Percentiles rank a stretch among this genome's conserved stretches.
phyloP scores from a whole-genome alignment of 1,284 basidiomycete genomes.

The Leccinum insolens region DNA sequence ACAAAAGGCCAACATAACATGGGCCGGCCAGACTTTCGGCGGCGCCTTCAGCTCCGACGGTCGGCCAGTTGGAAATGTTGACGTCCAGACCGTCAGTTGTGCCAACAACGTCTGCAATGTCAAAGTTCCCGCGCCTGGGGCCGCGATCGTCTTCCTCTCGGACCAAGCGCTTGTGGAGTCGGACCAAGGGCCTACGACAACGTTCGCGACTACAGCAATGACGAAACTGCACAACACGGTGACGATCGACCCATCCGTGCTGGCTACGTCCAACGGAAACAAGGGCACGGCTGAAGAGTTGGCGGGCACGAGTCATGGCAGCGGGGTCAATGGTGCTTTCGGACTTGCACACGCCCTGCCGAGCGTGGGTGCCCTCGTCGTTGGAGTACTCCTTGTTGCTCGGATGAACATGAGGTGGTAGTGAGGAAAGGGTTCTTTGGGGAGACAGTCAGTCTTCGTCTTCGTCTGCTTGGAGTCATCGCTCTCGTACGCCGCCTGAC shows the following conservation, averaged over 20 bases:
- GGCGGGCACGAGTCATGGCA: constrained; percentile 11
- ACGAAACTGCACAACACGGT: constrained; percentile 38
- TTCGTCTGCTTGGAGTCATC: constrained; percentile 17
- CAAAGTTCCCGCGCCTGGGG: constrained; percentile 54
- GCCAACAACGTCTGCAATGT: constrained; percentile 47
- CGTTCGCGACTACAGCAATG: constrained; percentile 43
- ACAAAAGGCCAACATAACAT: constrained; percentile 72
- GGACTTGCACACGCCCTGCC: constrained; percentile 15
- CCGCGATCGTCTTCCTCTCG: constrained; percentile 60
- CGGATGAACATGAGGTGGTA: constrained; percentile 5
- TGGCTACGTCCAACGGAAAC: constrained; percentile 38
- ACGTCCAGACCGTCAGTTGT: constrained; percentile 51
- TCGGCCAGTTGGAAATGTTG: constrained; percentile 51
- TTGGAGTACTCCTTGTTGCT: constrained; percentile 18
- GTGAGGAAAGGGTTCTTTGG: neutral
- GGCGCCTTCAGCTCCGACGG: constrained; percentile 66
- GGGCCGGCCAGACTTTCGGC: constrained; percentile 75
- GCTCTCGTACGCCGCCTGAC: constrained; percentile 11
- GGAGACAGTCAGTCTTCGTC: constrained; percentile 13
- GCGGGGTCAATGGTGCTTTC: neutral
- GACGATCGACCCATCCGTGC: constrained; percentile 25
- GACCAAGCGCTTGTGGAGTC: constrained; percentile 40
- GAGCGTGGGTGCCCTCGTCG: constrained; percentile 15
- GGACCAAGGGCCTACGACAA: constrained; percentile 35
- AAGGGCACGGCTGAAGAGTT: constrained; percentile 17